phyloP scores from a whole-genome alignment of 2,329 filamentous ascomycete genomes.

The Xylariomycetidae sp. region DNA sequence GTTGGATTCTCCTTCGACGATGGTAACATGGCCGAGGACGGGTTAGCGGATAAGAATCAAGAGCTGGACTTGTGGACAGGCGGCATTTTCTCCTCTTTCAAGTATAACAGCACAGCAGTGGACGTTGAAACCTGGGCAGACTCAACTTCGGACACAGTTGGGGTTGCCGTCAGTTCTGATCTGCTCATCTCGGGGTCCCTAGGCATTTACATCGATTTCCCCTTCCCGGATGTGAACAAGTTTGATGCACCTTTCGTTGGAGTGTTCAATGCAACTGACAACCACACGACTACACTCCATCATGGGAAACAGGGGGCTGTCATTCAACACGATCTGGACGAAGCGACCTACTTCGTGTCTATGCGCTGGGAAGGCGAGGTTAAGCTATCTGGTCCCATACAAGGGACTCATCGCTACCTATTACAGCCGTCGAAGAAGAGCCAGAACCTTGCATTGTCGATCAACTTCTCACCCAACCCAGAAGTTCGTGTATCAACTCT shows the following conservation, averaged over 20 bases:
- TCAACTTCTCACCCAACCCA: constrained; percentile 26
- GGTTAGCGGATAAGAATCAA: constrained; percentile 34
- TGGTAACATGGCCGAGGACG: constrained; percentile 32
- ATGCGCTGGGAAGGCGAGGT: constrained; percentile 32
- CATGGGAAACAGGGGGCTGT: constrained; percentile 24
- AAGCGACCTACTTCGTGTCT: constrained; percentile 35
- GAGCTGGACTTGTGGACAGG: constrained; percentile 43
- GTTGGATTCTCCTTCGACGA: constrained; percentile 40
- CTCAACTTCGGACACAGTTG: constrained; percentile 39
- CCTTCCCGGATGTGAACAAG: constrained; percentile 42
- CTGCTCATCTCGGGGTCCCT: constrained; percentile 32
- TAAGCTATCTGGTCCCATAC: constrained; percentile 26
- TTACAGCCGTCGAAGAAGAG: constrained; percentile 22
- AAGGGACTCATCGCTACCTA: constrained; percentile 37
- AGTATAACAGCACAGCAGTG: constrained; percentile 32
- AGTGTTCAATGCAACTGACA: constrained; percentile 39
- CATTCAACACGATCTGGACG: constrained; percentile 38
- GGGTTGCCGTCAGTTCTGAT: constrained; percentile 35
- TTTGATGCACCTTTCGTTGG: constrained; percentile 51
- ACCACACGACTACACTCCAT: constrained; percentile 35
- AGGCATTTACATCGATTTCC: constrained; percentile 47
- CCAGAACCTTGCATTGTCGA: constrained; percentile 23
- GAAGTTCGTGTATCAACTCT: constrained; percentile 18
- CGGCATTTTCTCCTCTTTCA: constrained; percentile 37
- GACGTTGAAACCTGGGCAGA: constrained; percentile 39